Evolutionary conservation across 2,329 filamentous ascomycete species (phyloP), one percentile per base, ranked within the genome.

Genomic region (Corinectria fuckeliana): DNA sequence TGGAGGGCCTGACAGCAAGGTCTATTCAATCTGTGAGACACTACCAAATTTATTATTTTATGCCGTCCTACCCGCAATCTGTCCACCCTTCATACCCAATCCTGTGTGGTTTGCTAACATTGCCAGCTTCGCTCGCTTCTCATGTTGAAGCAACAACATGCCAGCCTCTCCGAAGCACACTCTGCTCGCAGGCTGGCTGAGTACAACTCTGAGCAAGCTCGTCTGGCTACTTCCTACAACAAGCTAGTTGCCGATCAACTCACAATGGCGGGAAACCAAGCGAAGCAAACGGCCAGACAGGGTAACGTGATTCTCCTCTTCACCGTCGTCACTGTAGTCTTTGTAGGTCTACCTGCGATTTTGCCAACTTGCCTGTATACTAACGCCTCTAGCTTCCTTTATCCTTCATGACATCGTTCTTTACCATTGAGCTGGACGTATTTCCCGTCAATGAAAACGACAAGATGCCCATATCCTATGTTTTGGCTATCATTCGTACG

Each of bases 391-490:
- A 55, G 54, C 38, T 57, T 13, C 54, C 54, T 7, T 39, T 57
- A 14, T 57, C 54, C 13, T 57, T 57, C 20, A 57, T 57, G 45
- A 45, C 54, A 2, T 57, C 54, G 11, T 57, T 57, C 38, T 57
- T 57, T 20, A 51, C 54, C 23, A 57, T 57, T 21, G 38, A 57
- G 25, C 34, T 57, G 5, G 54, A 51, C 25, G 47, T 25, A 13
- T 57, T 57, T 26, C 47, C 54, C 9, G 32, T 45, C 23, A 47
- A 57, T 14, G 38, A 45, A 4, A 39, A 45, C 48, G 54, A 30
- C 18, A 57, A 49, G 38, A 14, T 57, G 36, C 10, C 30, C 13
- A 14, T 57, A 5, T 32, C 25, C 13, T 50, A 45, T n/a, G 54
- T 57, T 9, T 7, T 51, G 3, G 38, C 30, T 4, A 57, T 57